Percentiles rank a stretch among this genome's conserved stretches.
Conservation (phyloP, 331 rosid genomes). For the Prunus yedoensis region DNA sequence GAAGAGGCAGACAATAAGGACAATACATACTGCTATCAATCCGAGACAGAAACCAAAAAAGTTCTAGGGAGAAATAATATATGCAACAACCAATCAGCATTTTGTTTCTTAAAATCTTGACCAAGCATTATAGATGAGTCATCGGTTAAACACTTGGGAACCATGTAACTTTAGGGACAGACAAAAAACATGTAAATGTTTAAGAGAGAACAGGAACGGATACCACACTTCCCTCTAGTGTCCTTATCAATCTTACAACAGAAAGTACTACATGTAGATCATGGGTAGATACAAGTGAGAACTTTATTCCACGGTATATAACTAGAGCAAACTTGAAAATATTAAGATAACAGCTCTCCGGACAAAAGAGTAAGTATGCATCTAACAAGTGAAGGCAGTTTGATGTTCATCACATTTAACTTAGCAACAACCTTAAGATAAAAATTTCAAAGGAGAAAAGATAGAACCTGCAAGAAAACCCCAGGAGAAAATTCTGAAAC, state of each 20-base stretch:
- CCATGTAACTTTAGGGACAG: not conserved
- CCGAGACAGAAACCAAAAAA: not conserved
- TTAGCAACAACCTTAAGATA: not conserved
- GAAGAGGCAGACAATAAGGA: constrained; percentile 17
- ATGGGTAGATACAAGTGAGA: not conserved
- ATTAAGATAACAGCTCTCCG: not conserved
- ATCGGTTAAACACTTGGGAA: not conserved
- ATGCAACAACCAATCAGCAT: not conserved
- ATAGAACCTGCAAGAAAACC: constrained; percentile 82
- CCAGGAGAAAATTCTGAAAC: constrained; percentile 90
- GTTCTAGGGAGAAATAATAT: not conserved
- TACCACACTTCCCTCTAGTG: not conserved
- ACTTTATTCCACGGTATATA: not conserved
- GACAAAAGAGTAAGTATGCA: not conserved
- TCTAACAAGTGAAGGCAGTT: not conserved
- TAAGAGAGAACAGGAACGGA: not conserved
- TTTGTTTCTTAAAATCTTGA: not conserved
- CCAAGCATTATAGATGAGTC: not conserved
- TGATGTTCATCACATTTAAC: constrained; percentile 15
- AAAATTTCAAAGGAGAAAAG: constrained; percentile 10
- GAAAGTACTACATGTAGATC: not conserved
- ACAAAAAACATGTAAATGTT: not conserved
- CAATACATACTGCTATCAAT: not conserved
- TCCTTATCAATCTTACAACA: not conserved
- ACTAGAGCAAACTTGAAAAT: not conserved